Evolutionary conservation across 2,329 filamentous ascomycete species (phyloP).

Genomic region (Botrytis fabae): DNA sequence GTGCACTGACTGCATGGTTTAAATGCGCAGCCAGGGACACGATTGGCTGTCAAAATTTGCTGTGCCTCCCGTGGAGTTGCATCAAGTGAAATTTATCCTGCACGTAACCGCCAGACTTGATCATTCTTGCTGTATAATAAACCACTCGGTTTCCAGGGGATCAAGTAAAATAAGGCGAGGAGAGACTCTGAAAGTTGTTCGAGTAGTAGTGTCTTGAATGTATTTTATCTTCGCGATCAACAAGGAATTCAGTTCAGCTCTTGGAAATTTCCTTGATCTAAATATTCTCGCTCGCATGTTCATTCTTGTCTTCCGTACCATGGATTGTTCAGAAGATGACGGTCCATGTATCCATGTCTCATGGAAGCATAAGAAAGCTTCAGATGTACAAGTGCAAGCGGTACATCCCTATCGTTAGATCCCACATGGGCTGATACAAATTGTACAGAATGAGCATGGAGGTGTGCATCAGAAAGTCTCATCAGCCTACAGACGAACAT

Average conservation of each 20-base stretch:
- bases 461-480: background rate
- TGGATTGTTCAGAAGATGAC: no score
- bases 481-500: background rate
- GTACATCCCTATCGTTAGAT: background rate
- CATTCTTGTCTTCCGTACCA: background rate
- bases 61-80: background rate
- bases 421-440: background rate
- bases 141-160: background rate
- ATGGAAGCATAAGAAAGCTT: background rate
- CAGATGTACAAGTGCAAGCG: background rate
- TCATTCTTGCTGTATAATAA: background rate
- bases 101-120: background rate
- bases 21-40: background rate
- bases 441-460: background rate
- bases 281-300: background rate
- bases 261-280: background rate
- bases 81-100: background rate
- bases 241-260: background rate
- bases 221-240: background rate
- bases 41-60: background rate
- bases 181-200: background rate
- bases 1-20: background rate
- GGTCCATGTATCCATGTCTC: no score
- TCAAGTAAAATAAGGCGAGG: background rate
- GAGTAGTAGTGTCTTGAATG: background rate